Evolutionary conservation across 371 early-diverging fungal species (phyloP).

Genomic region (Mortierella sp.): DNA sequence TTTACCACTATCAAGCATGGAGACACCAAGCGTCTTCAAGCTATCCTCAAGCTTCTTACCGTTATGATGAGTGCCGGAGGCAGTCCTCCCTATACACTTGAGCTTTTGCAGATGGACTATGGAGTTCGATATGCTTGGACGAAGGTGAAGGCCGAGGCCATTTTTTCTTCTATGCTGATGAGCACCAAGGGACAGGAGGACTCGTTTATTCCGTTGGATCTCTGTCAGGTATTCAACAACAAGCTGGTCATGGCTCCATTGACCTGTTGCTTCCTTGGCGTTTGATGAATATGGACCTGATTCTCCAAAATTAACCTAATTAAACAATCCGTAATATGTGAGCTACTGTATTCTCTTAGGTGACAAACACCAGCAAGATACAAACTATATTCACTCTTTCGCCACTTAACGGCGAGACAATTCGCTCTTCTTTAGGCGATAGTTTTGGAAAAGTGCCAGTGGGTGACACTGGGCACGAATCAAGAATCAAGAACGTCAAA

Average conservation of each 20-base stretch:
- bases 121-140: slow-evolving; percentile 4
- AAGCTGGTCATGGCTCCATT: background rate
- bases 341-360: too few relatives aligned
- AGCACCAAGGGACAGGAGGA: background rate
- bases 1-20: slow-evolving; percentile 10
- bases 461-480: too few relatives aligned
- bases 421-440: too few relatives aligned
- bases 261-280: too few relatives aligned
- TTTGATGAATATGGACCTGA: too few relatives aligned
- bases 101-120: slow-evolving; percentile 2
- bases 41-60: slow-evolving; percentile 8
- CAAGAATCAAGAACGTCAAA: too few relatives aligned
- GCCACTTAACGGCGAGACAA: too few relatives aligned
- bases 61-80: slow-evolving; percentile 3
- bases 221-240: slow-evolving; percentile 15
- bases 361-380: too few relatives aligned
- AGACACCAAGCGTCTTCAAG: slow-evolving; percentile 1
- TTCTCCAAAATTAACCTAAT: too few relatives aligned
- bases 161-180: slow-evolving; percentile 12
- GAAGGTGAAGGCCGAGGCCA: background rate
- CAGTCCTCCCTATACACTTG: background rate
- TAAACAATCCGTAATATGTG: too few relatives aligned
- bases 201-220: background rate
- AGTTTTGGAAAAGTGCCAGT: too few relatives aligned
- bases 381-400: too few relatives aligned